Base-by-base conservation (phyloP, 208 protist genomes). In the Crithidia thermophila region DNA sequence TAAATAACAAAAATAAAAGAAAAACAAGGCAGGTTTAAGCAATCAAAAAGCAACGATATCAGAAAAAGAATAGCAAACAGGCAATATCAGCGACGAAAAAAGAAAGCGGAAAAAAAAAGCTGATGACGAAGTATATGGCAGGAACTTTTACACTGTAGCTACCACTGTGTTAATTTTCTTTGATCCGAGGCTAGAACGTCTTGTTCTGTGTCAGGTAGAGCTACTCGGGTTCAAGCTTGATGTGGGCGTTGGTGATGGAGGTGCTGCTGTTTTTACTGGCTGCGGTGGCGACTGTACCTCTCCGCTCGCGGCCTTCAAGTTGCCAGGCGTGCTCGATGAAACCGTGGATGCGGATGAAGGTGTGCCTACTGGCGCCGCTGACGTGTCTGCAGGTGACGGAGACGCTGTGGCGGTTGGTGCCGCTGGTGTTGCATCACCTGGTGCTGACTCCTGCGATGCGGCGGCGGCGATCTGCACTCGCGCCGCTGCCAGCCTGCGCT, bases 401-500 rank as follows among this genome's bases (percentile, higher is more conserved):
- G 37, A n/a, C 18, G 63, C 14, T 18, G 42, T 10, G 1, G 37
- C 31, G 0, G 3, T 27, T 42, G 18, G 47, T 10, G 18, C 39
- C 0, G 43, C 8, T 2, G 52, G 25, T 3, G 6, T 5, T 0
- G 56, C 25, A 0, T 23, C 13, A 10, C 10, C 34, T 3, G 50
- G 23, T 6, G 16, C 31, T 1, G 16, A 14, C 34, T 14, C 25
- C 33, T 21, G 40, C 8, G 45, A 36, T 25, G 39, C 50, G 8
- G 55, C 56, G 18, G 31, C 23, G 13, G 63, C 45, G 18, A 66
- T 47, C 40, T 61, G 37, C 16, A 11, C 49, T 21, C 34, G 50
- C 18, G 21, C 57, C 6, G 57, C 56, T 47, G 60, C 45, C 3
- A 72, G 42, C 16, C 57, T 55, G 16, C 27, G 52, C 50, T 77